These are phyloP conservation scores for Collybia sordida DNA, from an alignment of 768 basidiomycete genomes.

Conservation along the genomic window DNA sequence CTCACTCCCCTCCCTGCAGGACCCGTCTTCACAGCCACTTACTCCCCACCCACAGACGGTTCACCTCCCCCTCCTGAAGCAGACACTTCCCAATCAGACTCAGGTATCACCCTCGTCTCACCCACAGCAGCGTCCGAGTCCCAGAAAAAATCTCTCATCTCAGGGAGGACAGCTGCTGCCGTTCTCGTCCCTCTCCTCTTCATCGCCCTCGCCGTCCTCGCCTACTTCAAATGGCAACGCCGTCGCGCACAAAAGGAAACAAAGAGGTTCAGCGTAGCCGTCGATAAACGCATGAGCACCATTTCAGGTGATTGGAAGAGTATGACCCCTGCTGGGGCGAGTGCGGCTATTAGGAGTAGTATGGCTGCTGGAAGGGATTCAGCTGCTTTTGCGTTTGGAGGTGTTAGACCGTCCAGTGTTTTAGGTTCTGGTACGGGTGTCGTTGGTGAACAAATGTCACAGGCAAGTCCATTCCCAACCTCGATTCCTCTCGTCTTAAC, in stretches of 20 bases:
- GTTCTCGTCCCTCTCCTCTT: slow-evolving; percentile 67
- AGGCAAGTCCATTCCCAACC: slow-evolving; percentile 12
- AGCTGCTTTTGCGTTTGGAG: slow-evolving; percentile 56
- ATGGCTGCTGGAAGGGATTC: slow-evolving; percentile 45
- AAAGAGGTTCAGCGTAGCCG: slow-evolving; percentile 57
- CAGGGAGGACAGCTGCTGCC: slow-evolving; percentile 63
- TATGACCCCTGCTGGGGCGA: slow-evolving; percentile 67
- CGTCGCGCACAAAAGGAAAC: slow-evolving; percentile 48
- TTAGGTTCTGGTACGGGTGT: slow-evolving; percentile 41
- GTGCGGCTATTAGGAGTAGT: slow-evolving; percentile 69
- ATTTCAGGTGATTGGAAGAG: slow-evolving; percentile 78
- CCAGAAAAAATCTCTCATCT: slow-evolving; percentile 21
- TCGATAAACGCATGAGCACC: slow-evolving; percentile 85
- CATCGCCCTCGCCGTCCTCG: slow-evolving; percentile 37
- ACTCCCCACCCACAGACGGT: slow-evolving; percentile 41
- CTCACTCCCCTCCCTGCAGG: slow-evolving; percentile 56
- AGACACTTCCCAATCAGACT: slow-evolving; percentile 32
- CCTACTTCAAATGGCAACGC: slow-evolving; percentile 58
- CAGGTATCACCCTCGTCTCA: slow-evolving; percentile 39
- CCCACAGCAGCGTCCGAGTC: slow-evolving; percentile 31
- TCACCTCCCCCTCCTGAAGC: slow-evolving; percentile 34
- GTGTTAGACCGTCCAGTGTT: slow-evolving; percentile 47
- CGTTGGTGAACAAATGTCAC: slow-evolving; percentile 31
- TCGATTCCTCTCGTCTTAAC: no score
- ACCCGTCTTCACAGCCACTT: slow-evolving; percentile 69